Evolutionary conservation across 75 land plant genomes (phyloP).

Genomic region (Chamaecyparis obtusa): DNA sequence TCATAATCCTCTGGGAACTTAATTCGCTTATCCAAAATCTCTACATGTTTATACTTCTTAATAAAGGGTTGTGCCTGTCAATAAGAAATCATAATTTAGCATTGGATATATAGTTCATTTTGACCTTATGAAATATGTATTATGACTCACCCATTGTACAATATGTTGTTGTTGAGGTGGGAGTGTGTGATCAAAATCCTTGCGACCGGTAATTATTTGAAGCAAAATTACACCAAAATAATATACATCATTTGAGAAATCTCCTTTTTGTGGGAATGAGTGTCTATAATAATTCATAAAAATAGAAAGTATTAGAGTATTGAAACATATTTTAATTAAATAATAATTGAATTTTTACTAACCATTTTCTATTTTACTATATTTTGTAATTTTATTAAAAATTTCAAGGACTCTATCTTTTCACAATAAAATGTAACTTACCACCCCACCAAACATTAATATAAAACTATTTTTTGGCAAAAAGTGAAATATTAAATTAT

Average conservation of each 20-base stretch:
- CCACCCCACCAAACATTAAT: no score
- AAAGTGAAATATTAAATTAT: no score
- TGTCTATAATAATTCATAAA: slow-evolving; percentile 13
- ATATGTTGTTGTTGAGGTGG: slow-evolving; percentile 29
- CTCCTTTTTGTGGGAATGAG: slow-evolving; percentile 41
- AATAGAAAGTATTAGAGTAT: no score
- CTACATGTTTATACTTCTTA: neutral
- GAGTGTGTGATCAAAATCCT: slow-evolving; percentile 30
- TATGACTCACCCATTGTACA: slow-evolving; percentile 29
- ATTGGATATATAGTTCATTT: neutral
- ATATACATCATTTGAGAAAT: slow-evolving; percentile 48
- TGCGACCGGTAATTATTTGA: slow-evolving; percentile 44
- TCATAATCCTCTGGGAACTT: slow-evolving; percentile 9
- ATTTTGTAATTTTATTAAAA: no score
- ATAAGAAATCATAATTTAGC: neutral
- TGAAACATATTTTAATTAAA: no score
- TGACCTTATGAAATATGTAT: neutral
- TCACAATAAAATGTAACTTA: no score
- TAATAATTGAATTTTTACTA: no score
- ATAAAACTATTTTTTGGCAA: no score
- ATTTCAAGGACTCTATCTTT: no score
- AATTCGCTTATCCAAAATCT: slow-evolving; percentile 34
- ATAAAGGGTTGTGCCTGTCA: slow-evolving; percentile 30
- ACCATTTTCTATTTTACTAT: no score
- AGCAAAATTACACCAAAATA: slow-evolving; percentile 53